Evolutionary conservation across 2,329 filamentous ascomycete genomes (phyloP).

Genomic region (Fusarium liriodendri): DNA sequence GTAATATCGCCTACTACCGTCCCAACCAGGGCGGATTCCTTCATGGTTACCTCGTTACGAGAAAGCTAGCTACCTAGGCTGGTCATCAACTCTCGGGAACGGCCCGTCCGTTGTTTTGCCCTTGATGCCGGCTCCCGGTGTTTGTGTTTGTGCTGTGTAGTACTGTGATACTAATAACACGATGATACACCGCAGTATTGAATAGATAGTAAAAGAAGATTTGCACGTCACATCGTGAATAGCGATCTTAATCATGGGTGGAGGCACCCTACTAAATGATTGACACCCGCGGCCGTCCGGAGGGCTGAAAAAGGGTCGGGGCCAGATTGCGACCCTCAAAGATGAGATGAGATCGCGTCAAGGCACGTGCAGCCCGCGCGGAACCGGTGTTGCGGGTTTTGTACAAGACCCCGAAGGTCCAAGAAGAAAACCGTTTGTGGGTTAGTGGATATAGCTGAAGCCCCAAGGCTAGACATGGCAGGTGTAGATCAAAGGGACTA

Average conservation of each 20-base stretch:
- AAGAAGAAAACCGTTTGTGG: neutral
- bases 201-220: neutral
- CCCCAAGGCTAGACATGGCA: slow-evolving; percentile 12
- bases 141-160: slow-evolving; percentile 3
- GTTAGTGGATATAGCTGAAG: slow-evolving; percentile 1
- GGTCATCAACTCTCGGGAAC: slow-evolving; percentile 13
- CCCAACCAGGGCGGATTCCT: neutral
- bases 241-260: slow-evolving; percentile 26
- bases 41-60: neutral
- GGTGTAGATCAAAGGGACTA: slow-evolving; percentile 25
- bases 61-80: neutral
- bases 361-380: neutral
- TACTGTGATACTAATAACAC: neutral
- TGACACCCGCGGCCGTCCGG: neutral
- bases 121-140: neutral
- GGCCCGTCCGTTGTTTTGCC: slow-evolving; percentile 22
- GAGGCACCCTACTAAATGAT: neutral
- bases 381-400: slow-evolving; percentile 1
- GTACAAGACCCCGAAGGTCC: neutral
- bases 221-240: slow-evolving; percentile 4
- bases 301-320: neutral
- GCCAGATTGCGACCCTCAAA: neutral
- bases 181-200: neutral
- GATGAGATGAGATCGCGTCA: neutral
- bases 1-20: neutral